Evolutionary conservation across 2,329 filamentous ascomycete genomes (phyloP), one percentile per base, ranked within the genome.

Genomic region (Nannizziopsis barbatae): DNA sequence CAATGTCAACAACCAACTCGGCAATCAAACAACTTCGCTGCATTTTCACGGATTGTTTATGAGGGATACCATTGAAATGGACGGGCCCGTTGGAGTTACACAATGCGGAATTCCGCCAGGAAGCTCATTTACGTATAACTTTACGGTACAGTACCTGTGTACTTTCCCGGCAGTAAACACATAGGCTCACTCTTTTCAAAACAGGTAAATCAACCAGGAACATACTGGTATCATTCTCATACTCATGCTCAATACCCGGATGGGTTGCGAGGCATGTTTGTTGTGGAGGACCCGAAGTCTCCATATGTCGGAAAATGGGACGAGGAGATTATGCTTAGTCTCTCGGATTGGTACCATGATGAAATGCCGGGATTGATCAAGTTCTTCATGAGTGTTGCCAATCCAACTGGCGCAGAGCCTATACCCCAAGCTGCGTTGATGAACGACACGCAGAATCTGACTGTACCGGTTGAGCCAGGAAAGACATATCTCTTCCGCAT

Each of bases 401-500:
- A 77, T 49, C 72, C 71, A 2, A 71, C 70, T n/a, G 76, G 75
- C 8, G 71, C 71, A 4, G 72, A 83, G 56, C 80, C 81, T 1
- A 75, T 86, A 2, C 83, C 83, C 0, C 67, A 86, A 17, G 71
- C 79, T 3, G 78, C 79, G 2, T 71, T 88, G 35, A 73, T 86
- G 62, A 86, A 87, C 57, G 84, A 87, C 53, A 81, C 77, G 0
- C 74, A 76, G 51, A 76, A 81, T 51, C 62, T 79, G 3, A 73
- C 65, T 1, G 63, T 86, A 11, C 52, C 69, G 0, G 74, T 86
- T n/a, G 59, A 80, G 53, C 77, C 82, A 0, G 75, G 75, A 1
- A 83, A 76, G 56, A 87, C 79, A 0, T 87, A 88, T 52, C 68
- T 85, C 10, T 73, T 89, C 57, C 79, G 80, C 30, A 69, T 86